Percentiles rank a stretch among this genome's conserved stretches.
Conservation (phyloP, 768 basidiomycete species). For the Panellus pusillus region DNA sequence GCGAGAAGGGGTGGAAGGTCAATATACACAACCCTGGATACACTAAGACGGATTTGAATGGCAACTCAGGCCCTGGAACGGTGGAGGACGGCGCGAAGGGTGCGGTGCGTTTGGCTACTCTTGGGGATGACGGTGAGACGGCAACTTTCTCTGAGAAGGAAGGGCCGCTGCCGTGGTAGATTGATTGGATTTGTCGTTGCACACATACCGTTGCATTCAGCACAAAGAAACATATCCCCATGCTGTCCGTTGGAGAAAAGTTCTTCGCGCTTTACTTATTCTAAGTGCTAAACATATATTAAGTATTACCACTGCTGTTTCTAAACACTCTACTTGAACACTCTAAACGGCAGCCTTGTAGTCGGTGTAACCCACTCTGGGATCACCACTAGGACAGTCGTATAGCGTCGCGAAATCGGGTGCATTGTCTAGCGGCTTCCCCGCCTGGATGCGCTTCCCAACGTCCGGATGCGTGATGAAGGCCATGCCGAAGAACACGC, state of each 20-base stretch:
- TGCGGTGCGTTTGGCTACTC: conserved; percentile 6
- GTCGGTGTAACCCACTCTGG: conserved; percentile 36
- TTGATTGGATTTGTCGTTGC: too few species aligned
- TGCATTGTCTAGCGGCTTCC: conserved; percentile 35
- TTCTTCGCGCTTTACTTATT: too few species aligned
- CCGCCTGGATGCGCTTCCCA: conserved; percentile 35
- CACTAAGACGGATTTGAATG: conserved; percentile 11
- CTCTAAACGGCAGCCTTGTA: conserved; percentile 30
- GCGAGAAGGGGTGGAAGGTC: conserved; percentile 10
- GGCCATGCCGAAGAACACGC: conserved; percentile 36
- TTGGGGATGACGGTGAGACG: conserved; percentile 3
- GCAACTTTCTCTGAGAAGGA: conserved; percentile 5
- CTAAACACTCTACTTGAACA: too few species aligned
- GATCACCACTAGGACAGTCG: conserved; percentile 25
- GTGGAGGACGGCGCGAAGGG: conserved; percentile 4
- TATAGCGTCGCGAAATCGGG: conserved; percentile 30
- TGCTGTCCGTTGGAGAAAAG: too few species aligned
- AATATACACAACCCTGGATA: conserved; percentile 14
- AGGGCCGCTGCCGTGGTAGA: conserved; percentile 7
- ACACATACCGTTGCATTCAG: too few species aligned
- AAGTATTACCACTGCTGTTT: too few species aligned
- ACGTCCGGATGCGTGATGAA: conserved; percentile 44
- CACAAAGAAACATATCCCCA: too few species aligned
- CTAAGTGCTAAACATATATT: too few species aligned
- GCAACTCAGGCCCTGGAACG: background rate